Base-by-base conservation (phyloP, 1,284 basidiomycete genomes). In the Ganoderma lingzhi region DNA sequence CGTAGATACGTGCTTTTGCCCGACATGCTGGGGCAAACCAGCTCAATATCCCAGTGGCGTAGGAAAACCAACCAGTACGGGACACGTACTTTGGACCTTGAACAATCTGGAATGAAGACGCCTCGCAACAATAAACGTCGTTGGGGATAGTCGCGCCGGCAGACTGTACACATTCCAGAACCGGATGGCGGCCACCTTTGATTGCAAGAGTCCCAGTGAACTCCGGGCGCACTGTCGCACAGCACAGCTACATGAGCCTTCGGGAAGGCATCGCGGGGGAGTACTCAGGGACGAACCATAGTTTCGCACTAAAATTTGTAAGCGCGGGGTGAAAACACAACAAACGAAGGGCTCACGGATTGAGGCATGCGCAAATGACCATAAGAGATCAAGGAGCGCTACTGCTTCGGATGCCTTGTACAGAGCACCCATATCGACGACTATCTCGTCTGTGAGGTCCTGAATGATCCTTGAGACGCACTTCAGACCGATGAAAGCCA, bases 1-100 rank as follows among this genome's bases (percentile, higher is more conserved):
- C 91, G 88, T 12, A 99, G 83, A 76, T 96, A 97, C 0, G 96
- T 98, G 78, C 94, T 97, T 81, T 99, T 99, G 0, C 96, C 95
- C 86, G 68, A 68, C 64, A 70, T 75, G 56, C 73, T 72, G 15
- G 8, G 28, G n/a, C 30, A 19, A 12, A 41, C 10, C 28, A 56
- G 53, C 17, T 55, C 8, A 6, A 58, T 9, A 44, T 41, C 23
- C 17, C 45, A 59, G 55, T 23, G 32, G 14, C 30, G 2, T 5
- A 68, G 23, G 55, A 8, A 8, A 3, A 35, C 12, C 41, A 41
- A 51, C 10, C 12, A 41, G 12, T 4, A 55, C 39, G 8, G 2
- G 10, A 14, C 4, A 81, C 90, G 77, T 75, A 96, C 95, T 96
- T 95, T 6, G 94, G 93, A 0, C 96, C 95, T 75, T 94, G 94